Conservation (phyloP, 495 filamentous ascomycete genomes). For the Penicillium ucsense region DNA sequence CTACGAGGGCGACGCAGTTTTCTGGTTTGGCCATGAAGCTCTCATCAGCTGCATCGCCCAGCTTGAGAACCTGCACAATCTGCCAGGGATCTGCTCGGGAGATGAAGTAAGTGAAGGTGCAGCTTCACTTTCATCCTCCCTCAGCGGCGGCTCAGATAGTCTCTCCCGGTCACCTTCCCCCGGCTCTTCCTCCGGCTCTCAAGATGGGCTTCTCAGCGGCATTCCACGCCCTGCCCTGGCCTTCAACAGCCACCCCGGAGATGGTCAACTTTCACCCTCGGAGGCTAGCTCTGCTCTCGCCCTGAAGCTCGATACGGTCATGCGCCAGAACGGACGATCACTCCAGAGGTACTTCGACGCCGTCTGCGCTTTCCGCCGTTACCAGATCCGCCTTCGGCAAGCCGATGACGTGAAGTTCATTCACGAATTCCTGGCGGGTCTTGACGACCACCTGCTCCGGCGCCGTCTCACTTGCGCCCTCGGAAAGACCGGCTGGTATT, state of each 20-base stretch:
- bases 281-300: background rate
- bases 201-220: background rate
- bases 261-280: background rate
- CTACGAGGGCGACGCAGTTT: background rate
- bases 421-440: constrained; percentile 3
- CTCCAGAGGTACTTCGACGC: constrained; percentile 7
- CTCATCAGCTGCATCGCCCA: constrained; percentile 2
- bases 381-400: background rate
- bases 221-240: background rate
- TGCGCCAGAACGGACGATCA: constrained; percentile 3
- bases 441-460: constrained; percentile 5
- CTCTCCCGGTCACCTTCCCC: background rate
- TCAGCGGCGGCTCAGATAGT: background rate
- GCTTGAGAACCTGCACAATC: background rate
- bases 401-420: background rate
- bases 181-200: background rate
- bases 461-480: constrained; percentile 8
- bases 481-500: constrained; percentile 4
- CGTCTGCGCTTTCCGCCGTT: background rate
- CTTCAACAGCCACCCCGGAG: background rate
- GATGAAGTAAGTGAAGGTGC: background rate
- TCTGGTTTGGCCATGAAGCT: background rate
- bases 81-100: background rate
- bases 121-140: background rate
- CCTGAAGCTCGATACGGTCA: background rate